Base-by-base conservation (phyloP, 139 green algal species). In the Chloropicon primus region DNA sequence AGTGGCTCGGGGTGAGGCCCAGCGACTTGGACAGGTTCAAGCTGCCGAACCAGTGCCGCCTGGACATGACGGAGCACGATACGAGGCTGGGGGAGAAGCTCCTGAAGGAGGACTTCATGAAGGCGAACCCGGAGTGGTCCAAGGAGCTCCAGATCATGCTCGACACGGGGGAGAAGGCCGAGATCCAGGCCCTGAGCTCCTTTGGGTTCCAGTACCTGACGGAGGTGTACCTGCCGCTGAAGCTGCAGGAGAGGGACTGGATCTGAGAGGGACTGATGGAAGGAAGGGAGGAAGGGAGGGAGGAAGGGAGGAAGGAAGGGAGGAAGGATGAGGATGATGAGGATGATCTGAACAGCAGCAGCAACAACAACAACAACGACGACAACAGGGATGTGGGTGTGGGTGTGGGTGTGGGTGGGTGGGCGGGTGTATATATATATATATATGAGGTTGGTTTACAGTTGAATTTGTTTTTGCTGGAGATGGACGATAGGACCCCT, bases 91-190 rank as follows among this genome's bases (percentile, higher is more conserved):
- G 84, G 3, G 75, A 84, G 28, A 71, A 87, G 71, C 86, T 97
- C 89, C 84, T 98, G 41, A 89, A 97, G 79, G 94, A 98, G 84
- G 94, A 98, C 53, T 98, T 96, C 76, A 89, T 98, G 72, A 87
- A 90, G 53, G 80, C 87, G 72, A 96, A 97, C 84, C 93, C 93
- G 0, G 85, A 91, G 71, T 98, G 94, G 94, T 91, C 97, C 23
- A 84, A 87, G 73, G 94, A 98, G 87, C 87, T 98, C 76, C 86
- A 98, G 83, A 90, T 97, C 28, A 98, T 98, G 94, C 79, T 96
- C n/a, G 54, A 82, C 1, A 93, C 79, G 1, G 90, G 90, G 74
- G 88, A 92, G 75, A 98, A 98, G 83, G 93, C 94, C n/a, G 94
- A 98, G 86, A 98, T 98, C 26, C 94, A 98, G 87, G 92, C 94